A percentile compares a stretch with the other conserved stretches of the same genome.
Evolutionary conservation across 208 protist species (phyloP).

Genomic region (Trypanosoma platydactyli): DNA sequence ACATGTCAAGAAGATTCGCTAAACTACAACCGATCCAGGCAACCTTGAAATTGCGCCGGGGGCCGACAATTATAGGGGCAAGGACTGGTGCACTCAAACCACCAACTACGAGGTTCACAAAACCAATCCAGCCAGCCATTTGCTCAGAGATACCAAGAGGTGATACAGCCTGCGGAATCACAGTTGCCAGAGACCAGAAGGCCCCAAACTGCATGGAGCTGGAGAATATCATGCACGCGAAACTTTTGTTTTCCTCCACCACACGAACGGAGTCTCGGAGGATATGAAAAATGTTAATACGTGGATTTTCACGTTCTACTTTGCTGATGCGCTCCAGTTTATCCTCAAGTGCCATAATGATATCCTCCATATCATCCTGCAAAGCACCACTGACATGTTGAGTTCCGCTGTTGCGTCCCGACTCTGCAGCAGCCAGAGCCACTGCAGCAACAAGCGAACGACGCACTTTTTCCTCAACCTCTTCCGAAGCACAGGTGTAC

Average conservation of each 20-base stretch:
- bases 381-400: too few species aligned
- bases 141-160: slow-evolving; percentile 15
- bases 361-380: slow-evolving; percentile 4
- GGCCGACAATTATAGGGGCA: slow-evolving; percentile 9
- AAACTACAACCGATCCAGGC: slow-evolving; percentile 4
- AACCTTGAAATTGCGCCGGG: slow-evolving; percentile 5
- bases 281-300: slow-evolving; percentile 10
- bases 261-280: slow-evolving; percentile 7
- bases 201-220: slow-evolving; percentile 14
- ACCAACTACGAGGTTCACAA: slow-evolving; percentile 16
- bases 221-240: slow-evolving; percentile 3
- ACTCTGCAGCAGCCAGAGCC: slow-evolving; percentile 1
- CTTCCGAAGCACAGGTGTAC: too few species aligned
- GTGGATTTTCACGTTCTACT: not conserved
- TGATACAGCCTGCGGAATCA: slow-evolving; percentile 11
- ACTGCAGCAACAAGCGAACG: not conserved
- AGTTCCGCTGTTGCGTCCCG: not conserved
- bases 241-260: not conserved
- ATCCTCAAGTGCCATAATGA: not conserved
- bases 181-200: slow-evolving; percentile 15
- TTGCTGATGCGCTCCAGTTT: slow-evolving; percentile 6
- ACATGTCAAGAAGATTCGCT: slow-evolving; percentile 2
- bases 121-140: slow-evolving; percentile 19
- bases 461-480: not conserved
- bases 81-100: slow-evolving; percentile 5